phyloP scores from a whole-genome alignment of 176 grass and related monocot species.

The Cenchrus americanus region DNA sequence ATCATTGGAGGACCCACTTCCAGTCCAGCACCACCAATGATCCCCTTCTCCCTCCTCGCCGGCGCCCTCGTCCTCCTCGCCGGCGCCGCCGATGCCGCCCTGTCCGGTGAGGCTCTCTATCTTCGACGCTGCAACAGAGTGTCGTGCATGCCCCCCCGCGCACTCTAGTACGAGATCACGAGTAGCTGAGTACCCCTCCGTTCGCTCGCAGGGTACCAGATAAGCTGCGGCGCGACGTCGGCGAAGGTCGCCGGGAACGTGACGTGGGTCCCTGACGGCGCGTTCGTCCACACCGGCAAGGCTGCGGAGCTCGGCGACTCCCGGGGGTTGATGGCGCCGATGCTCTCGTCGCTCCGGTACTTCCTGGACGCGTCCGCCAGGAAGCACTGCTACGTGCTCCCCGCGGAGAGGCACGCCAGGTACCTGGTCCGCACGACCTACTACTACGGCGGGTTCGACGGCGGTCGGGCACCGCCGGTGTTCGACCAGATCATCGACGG shows the following conservation, averaged over 20 bases:
- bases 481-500: conserved; percentile 86
- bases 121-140: not conserved
- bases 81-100: conserved; percentile 23
- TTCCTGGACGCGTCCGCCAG: conserved; percentile 61
- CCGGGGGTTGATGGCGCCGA: conserved; percentile 17
- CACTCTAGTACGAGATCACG: too few relatives aligned
- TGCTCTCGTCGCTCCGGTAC: conserved; percentile 67
- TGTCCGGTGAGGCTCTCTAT: not conserved
- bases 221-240: conserved; percentile 66
- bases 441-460: conserved; percentile 87
- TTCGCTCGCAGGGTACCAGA: conserved; percentile 53
- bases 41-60: conserved; percentile 44
- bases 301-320: not conserved
- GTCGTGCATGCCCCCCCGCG: not conserved
- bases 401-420: conserved; percentile 37
- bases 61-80: conserved; percentile 5
- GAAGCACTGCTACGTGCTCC: conserved; percentile 82
- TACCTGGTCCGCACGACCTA: conserved; percentile 83
- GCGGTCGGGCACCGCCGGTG: conserved; percentile 52
- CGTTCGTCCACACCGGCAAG: conserved; percentile 58
- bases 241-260: conserved; percentile 36
- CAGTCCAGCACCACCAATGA: conserved; percentile 7
- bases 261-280: conserved; percentile 60
- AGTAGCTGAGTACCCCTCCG: too few relatives aligned
- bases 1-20: not conserved